Evolutionary conservation across 257 asterid genomes (phyloP), one percentile per base, ranked within the genome.

Genomic region (Buddleja alternifolia): DNA sequence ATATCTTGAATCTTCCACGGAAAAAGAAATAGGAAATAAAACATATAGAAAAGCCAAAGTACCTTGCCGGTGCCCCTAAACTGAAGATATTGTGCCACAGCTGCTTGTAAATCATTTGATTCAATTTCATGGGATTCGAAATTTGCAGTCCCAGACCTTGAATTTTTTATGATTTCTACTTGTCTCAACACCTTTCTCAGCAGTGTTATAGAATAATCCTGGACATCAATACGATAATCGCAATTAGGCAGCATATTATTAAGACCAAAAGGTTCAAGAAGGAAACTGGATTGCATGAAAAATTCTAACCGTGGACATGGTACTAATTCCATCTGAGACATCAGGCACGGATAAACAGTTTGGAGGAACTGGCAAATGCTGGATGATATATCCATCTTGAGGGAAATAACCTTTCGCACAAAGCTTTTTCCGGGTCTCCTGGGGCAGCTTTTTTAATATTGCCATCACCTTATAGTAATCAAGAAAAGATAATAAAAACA

Each of bases 1-100:
- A 39, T n/a, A 52, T 57, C 44, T 21, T 9, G 15, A 48, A 42
- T 3, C 53, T 42, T 11, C 68, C 46, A 10, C 23, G 17, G 17
- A 56, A 77, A 77, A 64, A 4, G 40, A 39, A 17, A 4, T 12
- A 17, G 19, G 36, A 63, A 68, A 59, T 16, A 34, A 25, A 71
- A 46, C 60, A 50, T 2, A 55, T 42, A 74, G 41, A 71, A 70
- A 16, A 14, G 5, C 52, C 41, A 9, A 75, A 25, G 60, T 87
- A 93, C 99, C 99, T 94, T 94, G 68, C 96, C 91, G 2, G 97
- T 86, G 75, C 99, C 97, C 80, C 99, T 81, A 69, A 76, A 89
- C 65, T 84, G 78, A 78, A 94, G 85, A 82, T 94, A 94, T 42
- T 87, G 97, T 9, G 84, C 86, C 74, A 94, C 88, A 46, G 96